Evolutionary conservation across 1,284 basidiomycete genomes (phyloP), one percentile per base, ranked within the genome.

Genomic region (Naganishia liquefaciens): DNA sequence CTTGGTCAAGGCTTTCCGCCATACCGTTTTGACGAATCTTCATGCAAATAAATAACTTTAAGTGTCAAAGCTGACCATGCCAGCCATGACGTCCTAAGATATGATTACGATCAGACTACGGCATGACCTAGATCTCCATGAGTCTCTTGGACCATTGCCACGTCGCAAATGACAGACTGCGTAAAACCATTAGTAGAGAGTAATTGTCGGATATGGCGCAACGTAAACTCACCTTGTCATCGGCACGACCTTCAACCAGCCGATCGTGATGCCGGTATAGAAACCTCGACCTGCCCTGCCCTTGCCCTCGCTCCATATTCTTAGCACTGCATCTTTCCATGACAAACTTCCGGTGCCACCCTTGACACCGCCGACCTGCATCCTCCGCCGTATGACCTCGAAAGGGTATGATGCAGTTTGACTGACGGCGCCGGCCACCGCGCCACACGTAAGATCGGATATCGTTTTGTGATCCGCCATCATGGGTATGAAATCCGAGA

Each of bases 371-470:
- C 93, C 94, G 4, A 99, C 92, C 79, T 99, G 96, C 90, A 98
- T 96, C 64, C 93, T 83, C 62, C 96, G 82, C 46, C 96, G 84
- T 40, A 98, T 84, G 55, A 99, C 89, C 76, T 99, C 96, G 73
- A 99, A 93, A 0, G 96, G 96, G 75, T 99, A 99, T 23, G 92
- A 93, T 3, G 86, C 87, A 0, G 94, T 96, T 77, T 99, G 95
- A 2, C 88, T 87, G 62, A 92, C 80, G 15, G 88, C 87, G 27
- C 96, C 96, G 0, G 95, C 89, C n/a, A 94, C 77, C 0, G 93
- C 96, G 33, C 96, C 96, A 63, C 93, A 88, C 17, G 81, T 78
- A 1, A 98, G 84, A 71, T 86, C 84, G 19, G 81, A 74, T 2
- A 73, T 63, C 3, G 81, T 81, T 39, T 75, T 73, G 40, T 73